A percentile compares a stretch with the other conserved stretches of the same genome.
These are phyloP conservation scores for Pyricularia pennisetigena DNA, from an alignment of 2,329 filamentous ascomycete species.

Conservation along the genomic window DNA sequence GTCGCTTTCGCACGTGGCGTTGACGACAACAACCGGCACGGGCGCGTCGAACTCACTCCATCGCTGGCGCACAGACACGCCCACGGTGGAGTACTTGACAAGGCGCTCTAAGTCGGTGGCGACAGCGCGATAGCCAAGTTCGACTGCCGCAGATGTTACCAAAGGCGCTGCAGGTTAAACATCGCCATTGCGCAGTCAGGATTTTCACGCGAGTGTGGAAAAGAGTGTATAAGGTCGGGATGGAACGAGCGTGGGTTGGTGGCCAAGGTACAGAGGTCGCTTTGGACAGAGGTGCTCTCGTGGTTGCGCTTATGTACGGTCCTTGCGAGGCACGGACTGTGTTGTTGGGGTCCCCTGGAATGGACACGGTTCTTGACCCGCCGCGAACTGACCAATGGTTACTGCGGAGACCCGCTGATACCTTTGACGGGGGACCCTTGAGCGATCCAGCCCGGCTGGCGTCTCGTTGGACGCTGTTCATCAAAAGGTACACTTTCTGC, in stretches of 20 bases:
- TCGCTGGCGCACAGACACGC: neutral
- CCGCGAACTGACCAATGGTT: neutral
- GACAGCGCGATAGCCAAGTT: neutral
- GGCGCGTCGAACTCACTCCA: neutral
- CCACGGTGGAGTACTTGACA: neutral
- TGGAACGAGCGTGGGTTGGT: neutral
- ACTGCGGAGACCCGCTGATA: neutral
- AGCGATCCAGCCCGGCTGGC: neutral
- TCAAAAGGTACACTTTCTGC: neutral
- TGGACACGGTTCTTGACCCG: neutral
- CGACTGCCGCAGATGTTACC: neutral
- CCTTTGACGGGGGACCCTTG: neutral
- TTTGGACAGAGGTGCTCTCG: neutral
- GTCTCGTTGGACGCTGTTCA: neutral
- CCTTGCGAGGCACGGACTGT: neutral
- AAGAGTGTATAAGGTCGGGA: neutral
- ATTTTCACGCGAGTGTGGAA: neutral
- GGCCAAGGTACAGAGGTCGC: neutral
- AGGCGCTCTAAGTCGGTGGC: neutral
- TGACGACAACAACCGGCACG: neutral
- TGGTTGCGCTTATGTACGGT: neutral
- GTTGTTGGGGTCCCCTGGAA: neutral
- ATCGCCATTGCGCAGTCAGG: neutral
- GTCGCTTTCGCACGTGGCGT: neutral
- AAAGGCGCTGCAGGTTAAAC: neutral